phyloP scores from a whole-genome alignment of 169 alveolate genomes.

The Toxoplasma gondii region DNA sequence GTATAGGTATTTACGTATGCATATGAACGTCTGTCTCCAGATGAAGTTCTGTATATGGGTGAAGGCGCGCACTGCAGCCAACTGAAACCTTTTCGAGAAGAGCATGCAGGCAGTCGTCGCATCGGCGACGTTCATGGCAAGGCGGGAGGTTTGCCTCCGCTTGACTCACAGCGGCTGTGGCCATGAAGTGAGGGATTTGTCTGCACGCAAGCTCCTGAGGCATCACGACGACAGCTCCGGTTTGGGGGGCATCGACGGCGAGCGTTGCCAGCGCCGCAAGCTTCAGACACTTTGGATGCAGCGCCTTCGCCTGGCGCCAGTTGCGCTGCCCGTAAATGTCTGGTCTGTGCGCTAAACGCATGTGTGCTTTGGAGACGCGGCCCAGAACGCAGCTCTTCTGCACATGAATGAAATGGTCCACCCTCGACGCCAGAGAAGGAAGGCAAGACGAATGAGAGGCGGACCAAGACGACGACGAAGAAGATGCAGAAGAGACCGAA shows the following conservation, averaged over 20 bases:
- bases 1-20: no score
- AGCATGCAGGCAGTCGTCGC: not conserved
- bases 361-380: constrained; percentile 68
- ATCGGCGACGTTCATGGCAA: no score
- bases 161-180: not conserved
- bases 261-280: constrained; percentile 76
- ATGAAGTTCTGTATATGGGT: no score
- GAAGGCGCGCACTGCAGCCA: no score
- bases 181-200: constrained; percentile 43
- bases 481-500: not conserved
- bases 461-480: not conserved
- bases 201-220: not conserved
- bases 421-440: constrained; percentile 41
- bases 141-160: no score
- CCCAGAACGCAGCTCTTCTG: constrained; percentile 65
- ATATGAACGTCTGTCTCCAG: no score
- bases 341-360: constrained; percentile 63
- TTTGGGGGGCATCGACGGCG: constrained; percentile 81
- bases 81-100: not conserved
- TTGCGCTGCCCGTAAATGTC: not conserved
- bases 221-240: constrained; percentile 69
- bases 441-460: not conserved
- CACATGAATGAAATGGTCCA: constrained; percentile 23
- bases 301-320: constrained; percentile 17
- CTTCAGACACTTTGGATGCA: constrained; percentile 71